Evolutionary conservation across 225 moss, liverwort and hornwort species (phyloP).

Genomic region (Pseudisothecium myosuroides): DNA sequence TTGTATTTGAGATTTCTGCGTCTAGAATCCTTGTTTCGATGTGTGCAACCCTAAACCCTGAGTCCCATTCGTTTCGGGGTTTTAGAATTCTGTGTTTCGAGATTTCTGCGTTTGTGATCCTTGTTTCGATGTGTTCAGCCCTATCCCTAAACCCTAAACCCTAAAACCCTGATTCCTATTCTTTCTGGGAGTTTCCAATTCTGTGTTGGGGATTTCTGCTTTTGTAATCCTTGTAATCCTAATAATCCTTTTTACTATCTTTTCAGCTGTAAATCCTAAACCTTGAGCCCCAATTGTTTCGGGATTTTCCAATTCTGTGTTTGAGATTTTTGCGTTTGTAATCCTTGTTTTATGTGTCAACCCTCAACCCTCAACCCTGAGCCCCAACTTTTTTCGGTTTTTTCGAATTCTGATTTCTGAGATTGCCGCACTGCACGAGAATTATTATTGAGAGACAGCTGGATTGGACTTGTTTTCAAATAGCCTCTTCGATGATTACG

Average conservation of each 20-base stretch:
- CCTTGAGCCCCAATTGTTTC: neutral
- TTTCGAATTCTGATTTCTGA: neutral
- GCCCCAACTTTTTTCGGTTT: too few relatives aligned
- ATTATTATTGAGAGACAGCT: neutral
- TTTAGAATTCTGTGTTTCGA: neutral
- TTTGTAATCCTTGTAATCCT: neutral
- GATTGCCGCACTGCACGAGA: neutral
- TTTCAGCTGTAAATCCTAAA: neutral
- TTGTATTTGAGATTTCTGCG: neutral
- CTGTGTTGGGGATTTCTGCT: neutral
- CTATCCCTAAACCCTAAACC: neutral
- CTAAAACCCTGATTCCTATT: neutral
- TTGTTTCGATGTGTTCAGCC: neutral
- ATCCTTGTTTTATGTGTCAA: neutral
- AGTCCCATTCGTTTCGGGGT: neutral
- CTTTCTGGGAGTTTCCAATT: neutral
- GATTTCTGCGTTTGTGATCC: neutral
- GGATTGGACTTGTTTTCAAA: neutral
- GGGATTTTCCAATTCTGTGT: neutral
- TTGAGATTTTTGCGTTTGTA: neutral
- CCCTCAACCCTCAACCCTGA: neutral
- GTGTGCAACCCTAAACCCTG: neutral
- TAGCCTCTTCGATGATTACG: neutral
- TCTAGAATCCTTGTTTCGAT: neutral
- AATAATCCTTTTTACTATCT: neutral